Base-by-base conservation (phyloP, 495 filamentous ascomycete genomes). In the Peziza echinospora region DNA sequence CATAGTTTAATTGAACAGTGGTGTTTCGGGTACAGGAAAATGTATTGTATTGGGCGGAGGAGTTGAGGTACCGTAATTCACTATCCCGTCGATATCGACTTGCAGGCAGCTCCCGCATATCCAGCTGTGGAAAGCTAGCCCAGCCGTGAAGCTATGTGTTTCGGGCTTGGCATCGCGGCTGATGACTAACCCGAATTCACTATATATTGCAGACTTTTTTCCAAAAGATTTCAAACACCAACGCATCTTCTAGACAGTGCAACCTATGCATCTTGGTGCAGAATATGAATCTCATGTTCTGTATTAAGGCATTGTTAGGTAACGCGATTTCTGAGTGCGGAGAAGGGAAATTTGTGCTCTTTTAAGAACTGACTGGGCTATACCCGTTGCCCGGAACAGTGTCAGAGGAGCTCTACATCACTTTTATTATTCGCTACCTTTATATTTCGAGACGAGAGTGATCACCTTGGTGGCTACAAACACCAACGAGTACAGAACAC, bases 1-100 rank as follows among this genome's bases (percentile, higher is more conserved):
- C 91, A 96, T 99, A 60, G 58, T 71, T 60, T n/a, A 34, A 34
- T 8, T 34, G 26, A 34, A n/a, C 8, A 34, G 26, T 34, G 8
- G n/a, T 8, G 26, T n/a, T 8, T n/a, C 8, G 26, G 26, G 8
- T 8, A n/a, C 26, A 8, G 8, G n/a, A 34, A 34, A 8, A 34
- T 34, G 26, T n/a, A n/a, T n/a, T n/a, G n/a, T n/a, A n/a, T n/a
- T n/a, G n/a, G n/a, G n/a, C n/a, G n/a, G n/a, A n/a, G n/a, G n/a
- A n/a, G n/a, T n/a, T n/a, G n/a, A n/a, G n/a, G n/a, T n/a, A n/a
- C n/a, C n/a, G n/a, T n/a, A n/a, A n/a, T n/a, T n/a, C n/a, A n/a
- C n/a, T n/a, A n/a, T n/a, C n/a, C n/a, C n/a, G n/a, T n/a, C n/a
- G n/a, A n/a, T n/a, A n/a, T n/a, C n/a, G n/a, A n/a, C n/a, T n/a